These are phyloP conservation scores for Cajanus cajan DNA, from an alignment of 306 rosid genomes.

Conservation along the genomic window DNA sequence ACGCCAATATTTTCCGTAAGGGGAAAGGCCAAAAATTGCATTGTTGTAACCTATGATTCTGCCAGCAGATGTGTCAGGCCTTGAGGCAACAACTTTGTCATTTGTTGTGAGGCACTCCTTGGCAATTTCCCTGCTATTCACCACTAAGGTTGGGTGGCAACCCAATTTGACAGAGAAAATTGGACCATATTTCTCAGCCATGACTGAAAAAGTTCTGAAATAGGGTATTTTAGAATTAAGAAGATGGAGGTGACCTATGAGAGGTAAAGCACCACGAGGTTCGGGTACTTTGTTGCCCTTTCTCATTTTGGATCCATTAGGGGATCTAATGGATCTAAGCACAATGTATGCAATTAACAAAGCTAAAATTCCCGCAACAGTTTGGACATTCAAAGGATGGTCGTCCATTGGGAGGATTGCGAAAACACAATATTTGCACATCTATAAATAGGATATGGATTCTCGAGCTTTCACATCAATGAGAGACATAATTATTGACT, in stretches of 20 bases:
- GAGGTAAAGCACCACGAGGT: conserved; percentile 39
- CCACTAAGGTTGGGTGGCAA: conserved; percentile 32
- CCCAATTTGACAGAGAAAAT: conserved; percentile 40
- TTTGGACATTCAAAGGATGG: not conserved
- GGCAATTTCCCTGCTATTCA: conserved; percentile 35
- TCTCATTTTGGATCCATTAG: not conserved
- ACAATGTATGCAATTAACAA: not conserved
- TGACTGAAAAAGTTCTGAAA: conserved; percentile 27
- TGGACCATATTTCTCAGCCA: conserved; percentile 43
- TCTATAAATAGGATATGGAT: not conserved
- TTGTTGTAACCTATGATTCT: conserved; percentile 47
- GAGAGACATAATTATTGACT: not conserved
- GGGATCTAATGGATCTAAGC: not conserved
- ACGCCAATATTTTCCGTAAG: conserved; percentile 68
- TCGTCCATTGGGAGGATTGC: conserved; percentile 33
- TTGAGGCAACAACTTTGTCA: conserved; percentile 42
- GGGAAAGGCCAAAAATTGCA: conserved; percentile 50
- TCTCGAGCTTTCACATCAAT: not conserved
- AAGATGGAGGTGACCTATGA: conserved; percentile 53
- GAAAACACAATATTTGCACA: not conserved
- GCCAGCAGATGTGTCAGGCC: conserved; percentile 34
- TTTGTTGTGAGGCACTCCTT: conserved; percentile 38
- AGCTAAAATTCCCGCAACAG: not conserved
- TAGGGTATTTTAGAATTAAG: conserved; percentile 25
- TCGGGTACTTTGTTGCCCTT: conserved; percentile 25